Conservation (phyloP, 768 basidiomycete species). For the Rhizopogon sp. region DNA sequence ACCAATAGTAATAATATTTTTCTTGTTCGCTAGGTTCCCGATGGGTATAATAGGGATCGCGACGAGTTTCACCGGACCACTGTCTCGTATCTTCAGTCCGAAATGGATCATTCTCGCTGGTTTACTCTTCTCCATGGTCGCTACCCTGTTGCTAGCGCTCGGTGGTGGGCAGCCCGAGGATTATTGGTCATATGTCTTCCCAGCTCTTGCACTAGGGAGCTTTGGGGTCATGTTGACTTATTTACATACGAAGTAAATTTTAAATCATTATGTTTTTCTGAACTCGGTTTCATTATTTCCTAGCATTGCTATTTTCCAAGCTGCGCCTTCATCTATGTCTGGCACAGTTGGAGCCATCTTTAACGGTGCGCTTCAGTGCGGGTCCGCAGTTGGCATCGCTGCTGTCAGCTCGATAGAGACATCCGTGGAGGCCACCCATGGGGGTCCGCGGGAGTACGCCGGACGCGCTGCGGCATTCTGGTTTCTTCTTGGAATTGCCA, state of each 20-base stretch:
- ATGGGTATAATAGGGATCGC: constrained; percentile 35
- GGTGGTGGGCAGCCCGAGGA: constrained; percentile 32
- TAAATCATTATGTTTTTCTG: background rate
- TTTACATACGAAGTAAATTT: constrained; percentile 42
- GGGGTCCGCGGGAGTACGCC: constrained; percentile 25
- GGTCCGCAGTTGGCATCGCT: constrained; percentile 48
- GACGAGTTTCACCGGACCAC: constrained; percentile 33
- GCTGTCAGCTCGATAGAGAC: constrained; percentile 45
- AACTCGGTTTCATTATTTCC: background rate
- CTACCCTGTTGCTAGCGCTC: constrained; percentile 37
- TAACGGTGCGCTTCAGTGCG: constrained; percentile 49
- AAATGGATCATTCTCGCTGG: constrained; percentile 46
- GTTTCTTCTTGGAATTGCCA: constrained; percentile 36
- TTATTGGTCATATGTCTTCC: constrained; percentile 46
- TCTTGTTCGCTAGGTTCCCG: constrained; percentile 29
- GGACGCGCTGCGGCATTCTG: constrained; percentile 43
- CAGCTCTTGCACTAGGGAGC: constrained; percentile 45
- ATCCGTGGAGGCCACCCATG: constrained; percentile 32
- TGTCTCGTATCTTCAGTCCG: constrained; percentile 30
- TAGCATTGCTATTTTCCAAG: constrained; percentile 48
- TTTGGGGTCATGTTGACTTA: constrained; percentile 41
- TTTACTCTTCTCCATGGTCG: constrained; percentile 30
- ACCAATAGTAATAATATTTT: background rate
- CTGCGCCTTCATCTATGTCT: constrained; percentile 40
- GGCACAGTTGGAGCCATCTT: constrained; percentile 55